Evolutionary conservation across 805 yeast species (phyloP), one percentile per base, ranked within the genome.

Genomic region (Saccharomycopsis amapae): DNA sequence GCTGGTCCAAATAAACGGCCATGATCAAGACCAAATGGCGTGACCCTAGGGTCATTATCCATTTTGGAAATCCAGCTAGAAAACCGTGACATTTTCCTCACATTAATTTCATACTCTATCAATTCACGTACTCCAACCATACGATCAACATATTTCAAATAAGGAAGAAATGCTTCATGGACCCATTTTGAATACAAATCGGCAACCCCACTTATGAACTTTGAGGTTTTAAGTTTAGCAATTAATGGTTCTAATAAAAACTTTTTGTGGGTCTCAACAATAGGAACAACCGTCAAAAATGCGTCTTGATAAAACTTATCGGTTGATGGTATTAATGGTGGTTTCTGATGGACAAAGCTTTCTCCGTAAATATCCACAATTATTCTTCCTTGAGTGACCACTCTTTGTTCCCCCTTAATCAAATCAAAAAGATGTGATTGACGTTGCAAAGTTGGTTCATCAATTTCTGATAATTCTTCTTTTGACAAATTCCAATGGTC

Each of bases 351-450:
- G 41, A 61, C 60, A 48, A 66, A 63, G 3, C 67, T 59, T 19
- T 64, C 65, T 1, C 83, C 81, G 50, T 73, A 78, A 5, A 75
- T 73, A 30, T 74, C 75, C 2, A 82, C 66, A 44, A 85, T 81
- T 2, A 81, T 76, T 50, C 72, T 70, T 2, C 88, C 81, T 56
- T 85, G 72, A 40, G 75, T 78, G 20, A 85, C 72, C 43, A 81
- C 82, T 15, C 77, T 72, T 55, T 81, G 85, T 53, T 85, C 95
- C 39, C 78, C 73, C 46, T 78, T 69, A 24, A 86, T 75, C 40
- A 85, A 64, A 58, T 86, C 95, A 62, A 82, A 87, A 3, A 85
- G 72, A 47, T 80, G 78, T 46, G 85, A 80, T 58, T 86, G 95
- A 31, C 78, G 69, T 55, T 76, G 77, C n/a, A 78, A 67, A 45